phyloP scores from a whole-genome alignment of 2,329 filamentous ascomycete species.

The Mollisia scopiformis region DNA sequence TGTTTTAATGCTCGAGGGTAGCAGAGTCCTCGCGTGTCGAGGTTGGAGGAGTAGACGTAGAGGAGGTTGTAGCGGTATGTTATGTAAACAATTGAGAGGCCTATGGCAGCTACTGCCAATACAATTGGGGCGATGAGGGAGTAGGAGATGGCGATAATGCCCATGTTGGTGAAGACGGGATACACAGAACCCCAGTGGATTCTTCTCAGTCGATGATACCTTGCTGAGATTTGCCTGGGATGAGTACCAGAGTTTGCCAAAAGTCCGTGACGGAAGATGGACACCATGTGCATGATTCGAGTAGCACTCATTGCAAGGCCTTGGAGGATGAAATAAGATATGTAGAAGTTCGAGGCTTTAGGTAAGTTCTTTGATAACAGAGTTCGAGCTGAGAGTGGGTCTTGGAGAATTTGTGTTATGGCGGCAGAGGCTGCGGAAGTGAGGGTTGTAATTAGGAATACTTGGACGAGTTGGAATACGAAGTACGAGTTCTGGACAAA shows the following conservation, averaged over 20 bases:
- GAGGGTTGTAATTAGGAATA: constrained; percentile 86
- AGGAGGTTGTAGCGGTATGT: constrained; percentile 69
- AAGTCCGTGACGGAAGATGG: constrained; percentile 58
- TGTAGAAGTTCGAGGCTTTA: constrained; percentile 67
- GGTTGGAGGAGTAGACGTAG: constrained; percentile 61
- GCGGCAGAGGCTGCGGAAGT: constrained; percentile 61
- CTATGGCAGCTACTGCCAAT: constrained; percentile 63
- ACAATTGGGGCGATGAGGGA: constrained; percentile 68
- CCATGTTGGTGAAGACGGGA: constrained; percentile 57
- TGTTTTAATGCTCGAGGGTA: constrained; percentile 66
- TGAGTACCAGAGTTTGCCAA: constrained; percentile 63
- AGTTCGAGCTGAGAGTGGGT: constrained; percentile 50
- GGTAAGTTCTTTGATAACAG: constrained; percentile 61
- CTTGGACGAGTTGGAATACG: constrained; percentile 85
- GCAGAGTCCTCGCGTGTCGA: constrained; percentile 67
- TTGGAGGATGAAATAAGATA: constrained; percentile 70
- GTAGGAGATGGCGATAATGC: constrained; percentile 64
- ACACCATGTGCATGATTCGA: constrained; percentile 60
- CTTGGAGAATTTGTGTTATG: constrained; percentile 50
- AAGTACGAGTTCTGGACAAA: constrained; percentile 83
- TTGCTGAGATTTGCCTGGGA: constrained; percentile 60
- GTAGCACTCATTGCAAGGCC: constrained; percentile 64
- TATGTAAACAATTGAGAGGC: constrained; percentile 66
- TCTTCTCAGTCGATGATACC: constrained; percentile 55
- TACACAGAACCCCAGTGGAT: constrained; percentile 63